These are phyloP conservation scores for Aureobasidium pullulans DNA, from an alignment of 2,329 filamentous ascomycete species.

Conservation along the genomic window DNA sequence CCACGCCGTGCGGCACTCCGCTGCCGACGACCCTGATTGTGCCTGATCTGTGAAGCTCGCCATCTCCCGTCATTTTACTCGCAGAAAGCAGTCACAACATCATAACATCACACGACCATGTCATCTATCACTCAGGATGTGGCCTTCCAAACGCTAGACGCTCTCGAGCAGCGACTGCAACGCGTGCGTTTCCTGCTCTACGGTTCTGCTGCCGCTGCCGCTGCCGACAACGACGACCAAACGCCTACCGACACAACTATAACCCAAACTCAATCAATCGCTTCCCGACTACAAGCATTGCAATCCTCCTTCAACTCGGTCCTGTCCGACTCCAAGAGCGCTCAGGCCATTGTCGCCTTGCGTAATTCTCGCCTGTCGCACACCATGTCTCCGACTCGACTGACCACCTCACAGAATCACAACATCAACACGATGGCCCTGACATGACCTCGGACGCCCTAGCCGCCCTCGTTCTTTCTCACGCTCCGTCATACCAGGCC, in stretches of 20 bases:
- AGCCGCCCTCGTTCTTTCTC: constrained; percentile 36
- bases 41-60: background rate
- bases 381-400: background rate
- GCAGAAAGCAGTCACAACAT: background rate
- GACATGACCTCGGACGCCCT: constrained; percentile 16
- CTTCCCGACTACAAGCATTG: constrained; percentile 30
- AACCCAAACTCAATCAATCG: constrained; percentile 18
- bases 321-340: constrained; percentile 31
- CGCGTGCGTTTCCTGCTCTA: constrained; percentile 38
- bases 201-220: constrained; percentile 25
- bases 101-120: constrained; percentile 1
- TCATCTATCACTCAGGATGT: constrained; percentile 1
- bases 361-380: constrained; percentile 19
- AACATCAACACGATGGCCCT: background rate
- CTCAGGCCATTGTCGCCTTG: constrained; percentile 34
- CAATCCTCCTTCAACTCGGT: constrained; percentile 25
- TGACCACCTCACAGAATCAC: background rate
- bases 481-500: constrained; percentile 35
- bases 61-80: background rate
- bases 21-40: background rate
- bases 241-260: background rate
- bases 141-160: constrained; percentile 30
- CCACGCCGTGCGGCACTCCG: background rate
- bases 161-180: constrained; percentile 39
- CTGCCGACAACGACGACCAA: background rate